Base-by-base conservation (phyloP, 1,139 yeast genomes). In the Williopsis jadinii region DNA sequence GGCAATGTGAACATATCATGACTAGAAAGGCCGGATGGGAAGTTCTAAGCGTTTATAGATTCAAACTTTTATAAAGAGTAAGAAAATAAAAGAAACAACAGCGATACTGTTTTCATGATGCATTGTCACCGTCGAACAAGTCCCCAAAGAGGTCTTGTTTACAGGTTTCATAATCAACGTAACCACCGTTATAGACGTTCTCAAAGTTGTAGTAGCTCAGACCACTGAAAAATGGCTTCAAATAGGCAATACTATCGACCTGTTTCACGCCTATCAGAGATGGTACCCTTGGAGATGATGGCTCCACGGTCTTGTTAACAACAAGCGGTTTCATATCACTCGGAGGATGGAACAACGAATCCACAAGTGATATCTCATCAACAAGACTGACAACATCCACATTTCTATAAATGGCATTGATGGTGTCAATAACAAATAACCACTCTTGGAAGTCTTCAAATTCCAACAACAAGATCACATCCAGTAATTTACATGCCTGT, bases 21-120 rank as follows among this genome's bases (percentile, higher is more conserved):
- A 68, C 71, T 40, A 68, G 96, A 42, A 85, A 84, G 54, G 96
- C 97, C 0, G 97, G 97, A 0, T 87, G 97, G 96, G 98, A 92
- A 61, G 92, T 84, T n/a, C 66, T 92, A 32, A 75, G 86, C 46
- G 82, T 92, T 11, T 71, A 80, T 57, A 68, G 73, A 47, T 80
- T 82, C 48, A 55, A 19, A 19, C 24, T 19, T 19, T 19, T 19
- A 19, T 19, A 19, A 19, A 19, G 6, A 5, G 6, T 4, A 5
- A 6, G 24, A 19, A 19, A 19, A 4, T 5, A 4, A 19, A 6
- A 8, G 30, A 28, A n/a, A 28, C 11, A 28, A 26, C 8, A 12
- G 10, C 14, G 11, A 32, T 8, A 15, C 14, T 26, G 11, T n/a
- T 27, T 24, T 2, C n/a, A 26, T 33, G 29, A 33, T 33, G 15